Base-by-base conservation (phyloP, 805 yeast genomes). In the Ogataea nakhonphanomensis region DNA sequence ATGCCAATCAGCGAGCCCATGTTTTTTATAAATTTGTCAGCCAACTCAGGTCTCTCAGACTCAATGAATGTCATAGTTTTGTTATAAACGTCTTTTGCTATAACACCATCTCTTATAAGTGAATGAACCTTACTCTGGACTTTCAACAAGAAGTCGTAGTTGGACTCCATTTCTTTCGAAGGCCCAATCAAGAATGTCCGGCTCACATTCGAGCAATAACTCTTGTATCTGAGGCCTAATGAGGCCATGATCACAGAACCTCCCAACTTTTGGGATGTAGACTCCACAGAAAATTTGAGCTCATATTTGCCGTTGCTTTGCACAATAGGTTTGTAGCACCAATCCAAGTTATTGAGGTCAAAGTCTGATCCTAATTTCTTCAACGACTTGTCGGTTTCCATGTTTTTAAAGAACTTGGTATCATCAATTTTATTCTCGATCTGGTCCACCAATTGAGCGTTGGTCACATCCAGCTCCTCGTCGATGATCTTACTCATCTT, bases 101-200 rank as follows among this genome's bases (percentile, higher is more conserved):
- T 65, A 11, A 71, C 68, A 5, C 95, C 96, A 39, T 79, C 81
- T 51, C 76, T 84, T 51, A 88, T 67, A 25, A 76, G 61, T 13
- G 67, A 47, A 9, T 81, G 58, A n/a, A 87, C 74, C 55, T 78
- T 76, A 32, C 71, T 69, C 65, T 91, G 95, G 31, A 89, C 71
- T 35, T 71, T 71, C 41, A 86, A 62, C 50, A 90, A 68, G 53
- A 85, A 78, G 46, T 84, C 91, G 62, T 91, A 91, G 61, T 85
- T 83, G 38, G 70, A 66, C 50, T 84, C 91, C 70, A 87, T 80
- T 48, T 79, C 83, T 37, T 78, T 74, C 4, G 95, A 73, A 8
- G 97, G 97, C 59, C 87, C 95, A 55, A 91, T 86, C 59, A 91
- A 70, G 53, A 86, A 91, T 1, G 96, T 85, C 62, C 98, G 76